Conservation (phyloP, 495 filamentous ascomycete species). For the Talaromyces wortmannii region DNA sequence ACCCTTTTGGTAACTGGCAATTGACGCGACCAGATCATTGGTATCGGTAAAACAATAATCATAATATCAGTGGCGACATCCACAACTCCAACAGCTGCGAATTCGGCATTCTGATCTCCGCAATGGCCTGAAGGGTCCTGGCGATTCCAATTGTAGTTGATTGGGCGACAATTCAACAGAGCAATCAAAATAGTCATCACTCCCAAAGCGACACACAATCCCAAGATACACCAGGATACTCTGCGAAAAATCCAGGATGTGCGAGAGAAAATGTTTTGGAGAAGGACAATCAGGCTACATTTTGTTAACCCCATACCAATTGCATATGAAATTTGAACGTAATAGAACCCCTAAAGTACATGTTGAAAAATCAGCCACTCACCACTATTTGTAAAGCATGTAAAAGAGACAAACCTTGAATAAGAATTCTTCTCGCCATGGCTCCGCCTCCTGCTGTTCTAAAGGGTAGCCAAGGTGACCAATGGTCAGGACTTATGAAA, state of each 20-base stretch:
- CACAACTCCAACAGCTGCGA: conserved; percentile 35
- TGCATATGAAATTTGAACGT: neutral
- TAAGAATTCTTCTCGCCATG: neutral
- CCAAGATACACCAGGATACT: neutral
- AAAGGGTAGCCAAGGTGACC: neutral
- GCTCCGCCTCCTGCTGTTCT: neutral
- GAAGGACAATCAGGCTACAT: neutral
- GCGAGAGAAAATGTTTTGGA: neutral
- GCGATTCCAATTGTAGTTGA: conserved; percentile 41
- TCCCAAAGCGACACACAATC: neutral
- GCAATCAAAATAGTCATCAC: neutral
- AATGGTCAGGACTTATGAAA: neutral
- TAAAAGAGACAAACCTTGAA: neutral
- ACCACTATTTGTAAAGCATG: neutral
- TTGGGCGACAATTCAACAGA: conserved; percentile 30
- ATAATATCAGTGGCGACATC: conserved; percentile 46
- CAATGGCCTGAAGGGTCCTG: conserved; percentile 34
- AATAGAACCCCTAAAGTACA: neutral
- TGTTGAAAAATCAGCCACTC: neutral
- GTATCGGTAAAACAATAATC: conserved; percentile 40
- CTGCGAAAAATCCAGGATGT: neutral
- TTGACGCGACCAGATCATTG: conserved; percentile 38
- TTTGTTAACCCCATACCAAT: neutral
- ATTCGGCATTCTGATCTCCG: conserved; percentile 39
- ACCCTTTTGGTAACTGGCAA: conserved; percentile 40